Evolutionary conservation across 2,329 filamentous ascomycete genomes (phyloP), one percentile per base, ranked within the genome.

Genomic region (Cladorrhinum sp.): DNA sequence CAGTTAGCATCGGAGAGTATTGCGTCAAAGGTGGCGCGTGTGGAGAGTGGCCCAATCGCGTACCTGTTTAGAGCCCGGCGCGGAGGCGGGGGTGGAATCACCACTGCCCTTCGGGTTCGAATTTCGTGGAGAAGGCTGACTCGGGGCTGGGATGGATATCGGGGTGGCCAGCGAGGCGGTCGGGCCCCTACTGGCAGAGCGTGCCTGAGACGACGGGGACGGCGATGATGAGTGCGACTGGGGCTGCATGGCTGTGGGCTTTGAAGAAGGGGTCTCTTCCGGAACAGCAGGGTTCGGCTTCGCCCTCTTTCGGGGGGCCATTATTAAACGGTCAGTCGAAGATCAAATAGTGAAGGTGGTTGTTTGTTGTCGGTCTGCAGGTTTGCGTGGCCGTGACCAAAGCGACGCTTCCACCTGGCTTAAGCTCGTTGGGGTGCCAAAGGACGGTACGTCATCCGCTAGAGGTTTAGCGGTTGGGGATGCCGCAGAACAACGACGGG

Each of bases 271-370:
- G 62, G 66, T 64, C 60, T 41, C 54, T 63, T 53, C 63, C 67
- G 59, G 56, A 45, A 45, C 41, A 45, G 68, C 62, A 55, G 75
- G 71, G 58, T 75, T 74, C 20, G 72, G 74, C 62, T 75, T 74
- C 49, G 70, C 65, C 61, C 76, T 76, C 67, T 80, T 80, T 63
- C 76, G 71, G 52, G 75, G 72, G 67, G 70, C 73, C 77, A 79
- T 79, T 64, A 62, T 54, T 57, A 4, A n/a, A n/a, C n/a, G 6
- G 6, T 22, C 2, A 45, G 10, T 18, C 8, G 16, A n/a, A 41
- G n/a, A 41, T 41, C 20, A n/a, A n/a, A n/a, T 18, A 45, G 41
- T 13, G n/a, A 5, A 45, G n/a, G 18, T 25, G 13, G 22, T 27
- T 48, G 51, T 48, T 57, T 27, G 58, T 55, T 58, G 61, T 57